Base-by-base conservation (phyloP, 768 basidiomycete genomes). In the Tylopilus sp. region DNA sequence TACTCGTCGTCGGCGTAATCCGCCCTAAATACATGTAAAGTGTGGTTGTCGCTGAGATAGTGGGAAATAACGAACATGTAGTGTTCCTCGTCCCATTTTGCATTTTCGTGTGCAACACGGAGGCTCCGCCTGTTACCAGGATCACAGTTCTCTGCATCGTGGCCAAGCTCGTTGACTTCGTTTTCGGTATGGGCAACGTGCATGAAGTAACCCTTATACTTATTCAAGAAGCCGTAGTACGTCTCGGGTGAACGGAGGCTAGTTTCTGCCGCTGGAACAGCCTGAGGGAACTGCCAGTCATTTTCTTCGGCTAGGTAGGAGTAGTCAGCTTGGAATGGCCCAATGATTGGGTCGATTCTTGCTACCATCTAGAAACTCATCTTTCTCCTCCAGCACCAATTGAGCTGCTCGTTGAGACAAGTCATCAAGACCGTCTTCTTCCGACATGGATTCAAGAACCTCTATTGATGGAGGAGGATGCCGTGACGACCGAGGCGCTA, bases 11-110 rank as follows among this genome's bases (percentile, higher is more conserved):
- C 88, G 44, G 78, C 82, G 58, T 77, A 91, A 66, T 94, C 91
- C 3, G 90, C 90, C 77, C 91, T 93, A 54, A 15, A 40, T 35
- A 45, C 42, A 23, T 39, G 55, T 21, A 57, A 39, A 42, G 52
- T 44, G 36, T 41, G 38, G 20, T 40, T 10, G 9, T 44, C n/a
- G 20, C 31, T 21, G 31, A 38, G 11, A 46, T 5, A 40, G 45
- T 31, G 46, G 30, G 40, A 49, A 80, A 12, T 20, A 30, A 69
- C 67, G 47, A 67, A 91, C 91, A 91, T 84, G 64, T 92, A 93
- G 69, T 92, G 75, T 59, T 91, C 89, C 60, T 82, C 83, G 58
- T 92, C 85, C 79, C 85, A 94, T 68, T 91, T 91, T 26, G 77
- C 73, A 35, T 91, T 75, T 65, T 92, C 91, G 54, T 82, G 83